These are phyloP conservation scores for Theobroma cacao DNA, from an alignment of 345 rosid species.

Conservation along the genomic window DNA sequence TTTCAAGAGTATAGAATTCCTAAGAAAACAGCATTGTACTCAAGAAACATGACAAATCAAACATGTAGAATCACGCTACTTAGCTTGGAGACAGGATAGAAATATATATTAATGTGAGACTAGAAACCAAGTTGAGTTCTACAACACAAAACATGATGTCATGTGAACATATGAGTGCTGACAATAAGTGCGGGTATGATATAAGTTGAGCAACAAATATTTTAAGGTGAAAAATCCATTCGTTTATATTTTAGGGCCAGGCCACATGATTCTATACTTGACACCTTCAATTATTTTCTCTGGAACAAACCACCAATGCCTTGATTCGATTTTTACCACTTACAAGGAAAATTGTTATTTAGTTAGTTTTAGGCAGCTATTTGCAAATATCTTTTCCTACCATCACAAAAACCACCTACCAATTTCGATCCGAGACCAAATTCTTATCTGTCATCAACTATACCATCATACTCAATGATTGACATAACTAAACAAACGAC, in stretches of 20 bases:
- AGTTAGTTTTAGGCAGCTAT: background rate
- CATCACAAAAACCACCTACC: background rate
- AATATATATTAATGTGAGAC: background rate
- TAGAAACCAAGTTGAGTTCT: background rate
- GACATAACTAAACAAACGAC: background rate
- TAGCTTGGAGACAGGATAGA: background rate
- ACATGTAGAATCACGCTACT: background rate
- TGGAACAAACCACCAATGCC: background rate
- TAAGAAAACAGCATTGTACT: conserved; percentile 14
- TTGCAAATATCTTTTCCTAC: background rate
- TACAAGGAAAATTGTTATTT: background rate
- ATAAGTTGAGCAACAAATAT: background rate
- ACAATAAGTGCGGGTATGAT: background rate
- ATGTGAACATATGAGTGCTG: background rate
- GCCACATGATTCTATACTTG: background rate
- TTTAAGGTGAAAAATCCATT: background rate
- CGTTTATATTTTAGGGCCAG: background rate
- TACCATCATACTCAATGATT: background rate
- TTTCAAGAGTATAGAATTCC: background rate
- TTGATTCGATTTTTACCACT: background rate
- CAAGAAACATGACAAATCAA: conserved; percentile 20
- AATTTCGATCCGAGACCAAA: background rate
- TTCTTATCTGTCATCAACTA: background rate
- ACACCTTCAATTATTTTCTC: background rate
- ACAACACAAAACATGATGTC: background rate